These are phyloP conservation scores for Coniochaeta ligniaria DNA, from an alignment of 2,329 filamentous ascomycete species.

Conservation along the genomic window DNA sequence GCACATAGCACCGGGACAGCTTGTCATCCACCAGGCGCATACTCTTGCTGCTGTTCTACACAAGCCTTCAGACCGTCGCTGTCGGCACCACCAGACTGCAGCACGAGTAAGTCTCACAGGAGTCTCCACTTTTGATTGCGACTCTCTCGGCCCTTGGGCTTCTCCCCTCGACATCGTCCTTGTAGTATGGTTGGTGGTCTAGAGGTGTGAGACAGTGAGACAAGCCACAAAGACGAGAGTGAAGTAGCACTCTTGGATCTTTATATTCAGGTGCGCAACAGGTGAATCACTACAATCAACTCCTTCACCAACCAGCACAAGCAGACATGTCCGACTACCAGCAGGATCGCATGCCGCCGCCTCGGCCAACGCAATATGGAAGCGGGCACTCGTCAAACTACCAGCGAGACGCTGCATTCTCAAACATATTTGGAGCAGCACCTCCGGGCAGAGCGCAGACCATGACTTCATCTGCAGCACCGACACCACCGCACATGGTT, in stretches of 20 bases:
- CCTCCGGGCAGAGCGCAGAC: conserved; percentile 88
- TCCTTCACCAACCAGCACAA: not conserved
- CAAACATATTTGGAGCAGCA: conserved; percentile 89
- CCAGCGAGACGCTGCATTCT: conserved; percentile 91
- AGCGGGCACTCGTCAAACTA: conserved; percentile 40
- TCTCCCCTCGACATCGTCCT: not conserved
- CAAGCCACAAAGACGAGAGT: conserved; percentile 1
- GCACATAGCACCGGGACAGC: not conserved
- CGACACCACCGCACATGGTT: conserved; percentile 35
- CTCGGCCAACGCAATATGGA: conserved; percentile 37
- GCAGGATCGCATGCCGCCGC: conserved; percentile 36
- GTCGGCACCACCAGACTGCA: not conserved
- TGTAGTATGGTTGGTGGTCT: not conserved
- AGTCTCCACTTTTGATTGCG: conserved; percentile 15
- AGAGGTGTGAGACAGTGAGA: not conserved
- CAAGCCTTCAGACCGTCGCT: not conserved
- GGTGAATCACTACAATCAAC: not conserved
- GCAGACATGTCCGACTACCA: conserved; percentile 53
- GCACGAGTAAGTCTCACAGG: conserved; percentile 11
- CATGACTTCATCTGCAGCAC: conserved; percentile 72
- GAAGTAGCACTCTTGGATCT: not conserved
- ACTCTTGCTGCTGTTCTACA: not conserved
- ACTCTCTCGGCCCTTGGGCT: conserved; percentile 1
- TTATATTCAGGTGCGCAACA: not conserved
- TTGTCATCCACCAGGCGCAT: not conserved